These are phyloP conservation scores for Coemansia sp. DNA, from an alignment of 192 early-diverging fungal genomes.

Conservation along the genomic window DNA sequence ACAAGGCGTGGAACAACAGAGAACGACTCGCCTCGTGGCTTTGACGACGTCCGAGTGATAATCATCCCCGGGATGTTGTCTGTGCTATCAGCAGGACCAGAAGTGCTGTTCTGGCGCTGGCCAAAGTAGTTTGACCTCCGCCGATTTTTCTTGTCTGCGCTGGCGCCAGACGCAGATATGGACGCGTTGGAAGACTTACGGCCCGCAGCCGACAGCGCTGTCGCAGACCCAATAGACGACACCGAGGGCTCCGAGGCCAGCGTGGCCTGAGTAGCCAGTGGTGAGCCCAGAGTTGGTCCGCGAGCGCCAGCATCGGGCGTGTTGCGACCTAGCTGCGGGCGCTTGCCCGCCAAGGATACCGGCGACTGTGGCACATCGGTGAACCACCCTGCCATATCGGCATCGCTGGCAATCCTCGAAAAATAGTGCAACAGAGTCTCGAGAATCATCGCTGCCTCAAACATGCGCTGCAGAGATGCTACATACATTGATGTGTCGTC, in stretches of 20 bases:
- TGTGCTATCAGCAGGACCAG: conserved; percentile 9
- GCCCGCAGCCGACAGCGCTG: conserved; percentile 17
- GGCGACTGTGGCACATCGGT: conserved; percentile 46
- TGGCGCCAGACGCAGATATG: conserved; percentile 12
- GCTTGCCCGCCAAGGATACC: conserved; percentile 26
- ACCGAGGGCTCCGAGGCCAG: conserved; percentile 34
- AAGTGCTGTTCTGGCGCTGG: conserved; percentile 38
- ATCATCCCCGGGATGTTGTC: conserved; percentile 21
- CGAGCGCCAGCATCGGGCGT: conserved; percentile 17
- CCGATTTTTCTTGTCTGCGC: conserved; percentile 37
- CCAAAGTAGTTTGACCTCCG: conserved; percentile 53
- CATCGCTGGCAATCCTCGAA: conserved; percentile 47
- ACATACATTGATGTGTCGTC: conserved; percentile 48
- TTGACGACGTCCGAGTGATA: neutral
- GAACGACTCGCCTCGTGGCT: conserved; percentile 42
- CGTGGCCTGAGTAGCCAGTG: conserved; percentile 25
- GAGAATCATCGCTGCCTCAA: conserved; percentile 41
- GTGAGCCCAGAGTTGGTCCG: conserved; percentile 17
- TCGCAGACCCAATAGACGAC: conserved; percentile 28
- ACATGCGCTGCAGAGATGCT: conserved; percentile 45
- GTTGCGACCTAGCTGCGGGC: conserved; percentile 18
- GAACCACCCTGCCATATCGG: conserved; percentile 50
- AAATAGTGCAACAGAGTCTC: conserved; percentile 46
- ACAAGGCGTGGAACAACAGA: conserved; percentile 36
- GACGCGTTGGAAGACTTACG: conserved; percentile 49